A percentile compares a stretch with the other conserved stretches of the same genome.
phyloP scores from a whole-genome alignment of 2,329 filamentous ascomycete genomes.

The Anisogramma anomala region DNA sequence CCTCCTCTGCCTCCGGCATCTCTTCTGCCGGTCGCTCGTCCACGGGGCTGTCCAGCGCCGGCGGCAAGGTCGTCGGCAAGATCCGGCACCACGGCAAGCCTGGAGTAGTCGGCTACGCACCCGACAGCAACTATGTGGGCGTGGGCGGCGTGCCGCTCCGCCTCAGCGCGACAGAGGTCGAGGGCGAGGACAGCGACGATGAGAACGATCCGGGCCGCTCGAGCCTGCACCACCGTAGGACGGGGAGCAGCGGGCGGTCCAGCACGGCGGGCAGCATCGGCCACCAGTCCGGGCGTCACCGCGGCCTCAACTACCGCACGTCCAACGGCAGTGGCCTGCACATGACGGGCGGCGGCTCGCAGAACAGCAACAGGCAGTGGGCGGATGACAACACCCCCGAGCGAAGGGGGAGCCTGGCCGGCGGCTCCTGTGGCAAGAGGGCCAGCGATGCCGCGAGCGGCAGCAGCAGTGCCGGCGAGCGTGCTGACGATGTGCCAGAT shows the following conservation, averaged over 20 bases:
- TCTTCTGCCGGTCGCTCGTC: constrained; percentile 41
- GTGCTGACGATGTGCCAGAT: constrained; percentile 49
- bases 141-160: constrained; percentile 77
- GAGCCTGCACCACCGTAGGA: constrained; percentile 54
- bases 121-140: constrained; percentile 62
- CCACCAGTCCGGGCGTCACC: constrained; percentile 27
- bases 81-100: constrained; percentile 79
- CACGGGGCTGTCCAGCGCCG: constrained; percentile 49
- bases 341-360: constrained; percentile 13
- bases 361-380: constrained; percentile 12
- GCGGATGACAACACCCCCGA: constrained; percentile 36
- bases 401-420: constrained; percentile 40
- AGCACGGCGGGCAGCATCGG: constrained; percentile 39
- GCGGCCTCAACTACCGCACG: constrained; percentile 37
- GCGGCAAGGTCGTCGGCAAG: constrained; percentile 63
- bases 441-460: constrained; percentile 34
- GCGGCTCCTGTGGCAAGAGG: constrained; percentile 27
- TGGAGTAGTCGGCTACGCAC: constrained; percentile 66
- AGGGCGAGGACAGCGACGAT: constrained; percentile 73
- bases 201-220: constrained; percentile 48
- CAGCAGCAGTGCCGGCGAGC: constrained; percentile 48
- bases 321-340: constrained; percentile 25
- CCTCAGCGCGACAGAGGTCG: constrained; percentile 88
- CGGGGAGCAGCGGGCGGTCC: constrained; percentile 64
- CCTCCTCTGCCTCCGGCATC: constrained; percentile 35